Evolutionary conservation across 257 asterid species (phyloP), one percentile per base, ranked within the genome.

Genomic region (Marsdenia floribunda): DNA sequence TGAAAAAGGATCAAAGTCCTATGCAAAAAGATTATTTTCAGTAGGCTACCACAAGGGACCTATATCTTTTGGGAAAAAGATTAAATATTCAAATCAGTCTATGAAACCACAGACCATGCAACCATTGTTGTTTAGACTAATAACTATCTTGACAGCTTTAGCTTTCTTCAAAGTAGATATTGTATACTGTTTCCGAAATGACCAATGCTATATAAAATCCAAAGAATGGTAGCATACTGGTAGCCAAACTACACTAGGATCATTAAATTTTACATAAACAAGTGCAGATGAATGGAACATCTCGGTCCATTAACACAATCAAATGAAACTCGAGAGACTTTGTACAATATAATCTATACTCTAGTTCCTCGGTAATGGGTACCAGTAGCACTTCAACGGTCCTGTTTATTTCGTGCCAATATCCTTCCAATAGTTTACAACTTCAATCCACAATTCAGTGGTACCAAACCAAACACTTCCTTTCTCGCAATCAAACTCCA

Each of bases 1-100:
- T 6, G 89, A 84, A 78, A 94, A 92, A 46, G 99, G 99, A 84
- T 94, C 97, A 88, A 92, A 94, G 24, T 92, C 97, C 99, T 94
- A 81, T 15, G 29, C 33, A 77, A 53, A 66, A 67, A 37, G 37
- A 42, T 40, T 38, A 42, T 44, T 2, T 44, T 47, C 53, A 63
- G 49, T 24, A 21, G 33, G 13, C 40, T 21, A 76, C 26, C 19
- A 52, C 22, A 15, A 24, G 9, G 11, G 35, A 52, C 37, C 46
- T 9, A 22, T 9, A 22, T 44, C 10, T 0, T 10, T 9, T 38
- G 4, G 6, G 37, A 47, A 71, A 57, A 50, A 16, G 22, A 21
- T 68, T 68, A 15, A 61, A 22, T 5, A 65, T 50, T 15, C 50
- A 52, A 55, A 5, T 5, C 47, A 3, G 18, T 21, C 18, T 40